Evolutionary conservation across 257 asterid species (phyloP).

Genomic region (Solanum sitiens): DNA sequence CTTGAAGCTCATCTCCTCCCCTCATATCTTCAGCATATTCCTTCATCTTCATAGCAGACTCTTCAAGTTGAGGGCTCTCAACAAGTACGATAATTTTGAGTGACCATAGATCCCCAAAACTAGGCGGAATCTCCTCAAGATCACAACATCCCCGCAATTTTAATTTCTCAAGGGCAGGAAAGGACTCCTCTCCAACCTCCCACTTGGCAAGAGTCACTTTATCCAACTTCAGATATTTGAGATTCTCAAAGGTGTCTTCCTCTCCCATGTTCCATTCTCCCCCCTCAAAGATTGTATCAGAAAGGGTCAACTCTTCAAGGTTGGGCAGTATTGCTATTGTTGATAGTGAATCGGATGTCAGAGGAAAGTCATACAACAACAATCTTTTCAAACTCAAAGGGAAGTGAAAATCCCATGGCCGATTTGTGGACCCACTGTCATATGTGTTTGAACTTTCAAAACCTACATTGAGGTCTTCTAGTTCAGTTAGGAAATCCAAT

Average conservation of each 20-base stretch:
- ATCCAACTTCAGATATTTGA: background rate
- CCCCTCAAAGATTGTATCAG: accelerated
- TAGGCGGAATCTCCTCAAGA: background rate
- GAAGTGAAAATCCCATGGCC: background rate
- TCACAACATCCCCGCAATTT: accelerated
- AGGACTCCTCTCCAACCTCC: background rate
- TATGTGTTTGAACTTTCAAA: background rate
- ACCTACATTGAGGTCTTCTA: background rate
- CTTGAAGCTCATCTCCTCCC: background rate
- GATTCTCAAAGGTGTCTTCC: background rate
- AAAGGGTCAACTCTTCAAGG: background rate
- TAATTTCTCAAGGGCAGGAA: background rate
- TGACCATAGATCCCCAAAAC: background rate
- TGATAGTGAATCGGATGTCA: background rate
- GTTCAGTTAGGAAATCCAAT: background rate
- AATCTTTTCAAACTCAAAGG: background rate
- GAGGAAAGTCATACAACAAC: background rate
- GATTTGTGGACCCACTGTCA: background rate
- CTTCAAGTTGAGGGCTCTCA: background rate
- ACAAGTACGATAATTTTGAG: background rate
- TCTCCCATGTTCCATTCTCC: background rate
- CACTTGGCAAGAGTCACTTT: background rate
- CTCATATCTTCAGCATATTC: background rate
- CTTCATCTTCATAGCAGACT: accelerated
- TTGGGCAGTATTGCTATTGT: background rate